Percentiles rank a stretch among this genome's conserved stretches.
Evolutionary conservation across 2,329 filamentous ascomycete genomes (phyloP).

Genomic region (Scytalidium sp.): DNA sequence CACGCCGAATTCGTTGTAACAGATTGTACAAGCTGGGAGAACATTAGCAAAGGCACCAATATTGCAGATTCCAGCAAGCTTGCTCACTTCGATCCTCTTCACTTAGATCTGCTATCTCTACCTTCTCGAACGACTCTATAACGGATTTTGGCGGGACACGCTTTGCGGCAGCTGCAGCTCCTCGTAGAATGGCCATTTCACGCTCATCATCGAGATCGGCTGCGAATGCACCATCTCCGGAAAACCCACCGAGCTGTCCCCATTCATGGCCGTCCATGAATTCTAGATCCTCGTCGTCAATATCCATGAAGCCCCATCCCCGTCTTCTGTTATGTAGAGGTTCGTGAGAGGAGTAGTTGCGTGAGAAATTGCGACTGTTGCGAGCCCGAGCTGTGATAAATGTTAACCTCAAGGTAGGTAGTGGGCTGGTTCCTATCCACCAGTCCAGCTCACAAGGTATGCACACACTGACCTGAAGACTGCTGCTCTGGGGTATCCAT

Average conservation of each 20-base stretch:
- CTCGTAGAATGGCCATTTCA: slow-evolving; percentile 18
- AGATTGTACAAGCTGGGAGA: slow-evolving; percentile 55
- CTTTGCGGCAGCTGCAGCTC: slow-evolving; percentile 17
- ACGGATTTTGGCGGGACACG: slow-evolving; percentile 23
- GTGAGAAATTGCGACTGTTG: background rate
- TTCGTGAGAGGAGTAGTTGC: background rate
- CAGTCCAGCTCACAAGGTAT: background rate
- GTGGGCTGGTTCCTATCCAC: background rate
- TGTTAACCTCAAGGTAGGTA: background rate
- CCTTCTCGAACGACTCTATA: slow-evolving; percentile 23
- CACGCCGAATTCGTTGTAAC: slow-evolving; percentile 60
- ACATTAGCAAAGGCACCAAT: background rate
- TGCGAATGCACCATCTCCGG: too few species aligned
- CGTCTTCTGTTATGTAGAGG: background rate
- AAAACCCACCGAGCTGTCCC: slow-evolving; percentile 6
- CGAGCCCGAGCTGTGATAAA: background rate
- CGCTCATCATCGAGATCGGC: slow-evolving; percentile 15
- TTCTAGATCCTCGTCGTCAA: background rate
- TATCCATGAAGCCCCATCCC: background rate
- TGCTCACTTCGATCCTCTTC: slow-evolving; percentile 26
- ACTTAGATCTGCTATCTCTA: slow-evolving; percentile 22
- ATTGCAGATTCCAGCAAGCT: slow-evolving; percentile 8
- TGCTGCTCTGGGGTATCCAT: background rate
- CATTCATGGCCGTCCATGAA: background rate
- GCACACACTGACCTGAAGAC: background rate